Base-by-base conservation (phyloP, 1,139 yeast species). In the Kurtzmaniella quercitrusa region DNA sequence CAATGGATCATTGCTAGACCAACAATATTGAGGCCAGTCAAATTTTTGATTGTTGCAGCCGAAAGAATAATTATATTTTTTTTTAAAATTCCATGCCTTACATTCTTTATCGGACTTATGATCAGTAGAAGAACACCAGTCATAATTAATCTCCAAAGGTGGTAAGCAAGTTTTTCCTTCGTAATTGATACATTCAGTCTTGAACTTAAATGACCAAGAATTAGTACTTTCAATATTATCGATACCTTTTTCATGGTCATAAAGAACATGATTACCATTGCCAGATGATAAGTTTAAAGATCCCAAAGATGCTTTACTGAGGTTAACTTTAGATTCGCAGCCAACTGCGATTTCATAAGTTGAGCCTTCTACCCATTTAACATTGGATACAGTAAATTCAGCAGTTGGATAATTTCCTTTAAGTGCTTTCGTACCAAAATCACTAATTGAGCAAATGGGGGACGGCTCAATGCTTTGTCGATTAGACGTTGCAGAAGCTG, bases 1-100 rank as follows among this genome's bases (percentile, higher is more conserved):
- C 15, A 41, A 38, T 8, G 44, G 44, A n/a, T 42, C 38, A n/a
- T n/a, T n/a, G n/a, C n/a, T 26, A 7, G 44, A 41, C 44, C 44
- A 42, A 32, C 44, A 42, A 32, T 42, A 42, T 23, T 38, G 9
- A 2, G 44, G 41, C 42, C 41, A 42, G 23, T 42, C 44, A 38
- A 28, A 42, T 8, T 22, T 22, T 9, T 42, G 41, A 22, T 38
- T 18, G 14, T 37, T 36, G 28, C 44, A 42, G 4, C 44, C 44
- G 36, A 37, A 38, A 5, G 30, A 23, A 21, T 42, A 42, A 9
- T 19, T 14, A 18, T 41, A 41, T 2, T 19, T 6, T 19, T 41
- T 37, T 3, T n/a, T 18, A 23, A 26, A 32, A 4, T 16, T 11
- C 38, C 36, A 41, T 15, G 11, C 7, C 12, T 21, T 21, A 33